Percentiles rank a stretch among this genome's conserved stretches.
phyloP scores from a whole-genome alignment of 1,284 basidiomycete genomes.

The Macrocybe sp. region DNA sequence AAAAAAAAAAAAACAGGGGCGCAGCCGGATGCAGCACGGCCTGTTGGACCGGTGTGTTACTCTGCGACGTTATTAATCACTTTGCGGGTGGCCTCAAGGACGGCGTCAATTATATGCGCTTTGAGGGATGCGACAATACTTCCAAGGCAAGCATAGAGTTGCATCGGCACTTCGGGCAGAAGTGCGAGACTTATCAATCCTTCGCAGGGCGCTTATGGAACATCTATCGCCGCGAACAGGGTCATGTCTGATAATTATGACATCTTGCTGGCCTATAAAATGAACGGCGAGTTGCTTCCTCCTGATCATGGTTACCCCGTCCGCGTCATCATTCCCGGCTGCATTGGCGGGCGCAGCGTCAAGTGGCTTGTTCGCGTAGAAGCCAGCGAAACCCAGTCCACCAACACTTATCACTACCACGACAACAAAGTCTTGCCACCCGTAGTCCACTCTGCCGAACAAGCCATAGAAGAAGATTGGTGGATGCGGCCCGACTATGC shows the following conservation, averaged over 20 bases:
- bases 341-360: conserved; percentile 57
- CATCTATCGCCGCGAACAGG: conserved; percentile 41
- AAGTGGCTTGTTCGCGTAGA: conserved; percentile 44
- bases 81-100: conserved; percentile 25
- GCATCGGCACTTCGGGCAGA: no score
- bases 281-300: conserved; percentile 55
- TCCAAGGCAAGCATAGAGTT: conserved; percentile 26
- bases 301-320: conserved; percentile 69
- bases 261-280: conserved; percentile 58
- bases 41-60: conserved; percentile 62
- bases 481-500: conserved; percentile 59
- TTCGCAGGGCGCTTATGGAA: conserved; percentile 58
- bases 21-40: conserved; percentile 52
- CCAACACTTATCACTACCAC: conserved; percentile 18
- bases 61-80: conserved; percentile 52
- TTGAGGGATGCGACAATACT: conserved; percentile 58
- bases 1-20: conserved; percentile 30
- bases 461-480: conserved; percentile 54
- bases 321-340: conserved; percentile 58
- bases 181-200: no score
- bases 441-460: conserved; percentile 44
- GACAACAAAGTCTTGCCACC: conserved; percentile 67
- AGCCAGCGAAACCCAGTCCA: no score
- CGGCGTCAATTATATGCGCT: conserved; percentile 44
- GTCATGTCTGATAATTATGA: conserved; percentile 44